Percentiles rank a stretch among this genome's conserved stretches.
Conservation (phyloP, 1,284 basidiomycete species). For the Leccinum griseonigrum region DNA sequence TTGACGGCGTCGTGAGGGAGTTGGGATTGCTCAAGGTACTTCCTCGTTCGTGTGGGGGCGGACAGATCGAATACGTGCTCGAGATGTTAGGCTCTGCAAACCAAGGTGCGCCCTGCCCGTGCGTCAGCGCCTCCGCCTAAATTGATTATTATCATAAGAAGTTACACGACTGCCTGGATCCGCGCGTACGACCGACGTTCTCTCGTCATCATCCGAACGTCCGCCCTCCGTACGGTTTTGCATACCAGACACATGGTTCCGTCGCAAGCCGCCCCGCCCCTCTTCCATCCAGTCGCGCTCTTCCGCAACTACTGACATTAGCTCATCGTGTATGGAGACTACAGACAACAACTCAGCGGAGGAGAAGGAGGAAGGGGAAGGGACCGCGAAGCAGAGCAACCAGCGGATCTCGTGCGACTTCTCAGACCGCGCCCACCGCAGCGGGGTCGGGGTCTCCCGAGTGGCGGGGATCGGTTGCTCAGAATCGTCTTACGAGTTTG, state of each 20-base stretch:
- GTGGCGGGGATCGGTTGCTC: slow-evolving; percentile 49
- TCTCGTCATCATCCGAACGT: slow-evolving; percentile 10
- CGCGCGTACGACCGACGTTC: slow-evolving; percentile 35
- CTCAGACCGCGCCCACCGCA: slow-evolving; percentile 7
- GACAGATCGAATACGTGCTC: slow-evolving; percentile 59
- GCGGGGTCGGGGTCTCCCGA: slow-evolving; percentile 34
- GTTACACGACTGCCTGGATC: slow-evolving; percentile 15
- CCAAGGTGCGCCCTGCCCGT: slow-evolving; percentile 12
- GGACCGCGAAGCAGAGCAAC: slow-evolving; percentile 58
- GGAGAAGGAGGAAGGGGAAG: slow-evolving; percentile 45
- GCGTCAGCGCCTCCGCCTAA: not conserved
- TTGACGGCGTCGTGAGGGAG: slow-evolving; percentile 56
- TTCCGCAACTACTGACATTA: slow-evolving; percentile 40
- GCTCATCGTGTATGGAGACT: slow-evolving; percentile 32
- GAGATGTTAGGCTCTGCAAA: slow-evolving; percentile 35
- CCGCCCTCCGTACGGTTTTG: slow-evolving; percentile 54
- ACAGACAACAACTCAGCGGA: slow-evolving; percentile 45
- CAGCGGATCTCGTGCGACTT: slow-evolving; percentile 4
- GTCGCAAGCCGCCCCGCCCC: slow-evolving; percentile 53
- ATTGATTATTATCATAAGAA: slow-evolving; percentile 1
- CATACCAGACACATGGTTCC: slow-evolving; percentile 79
- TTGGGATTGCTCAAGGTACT: slow-evolving; percentile 66
- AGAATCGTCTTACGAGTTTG: slow-evolving; percentile 60
- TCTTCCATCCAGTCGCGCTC: slow-evolving; percentile 47
- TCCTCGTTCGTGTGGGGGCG: slow-evolving; percentile 58